Conservation (phyloP, 2,329 filamentous ascomycete species). For the Alternaria rosae region DNA sequence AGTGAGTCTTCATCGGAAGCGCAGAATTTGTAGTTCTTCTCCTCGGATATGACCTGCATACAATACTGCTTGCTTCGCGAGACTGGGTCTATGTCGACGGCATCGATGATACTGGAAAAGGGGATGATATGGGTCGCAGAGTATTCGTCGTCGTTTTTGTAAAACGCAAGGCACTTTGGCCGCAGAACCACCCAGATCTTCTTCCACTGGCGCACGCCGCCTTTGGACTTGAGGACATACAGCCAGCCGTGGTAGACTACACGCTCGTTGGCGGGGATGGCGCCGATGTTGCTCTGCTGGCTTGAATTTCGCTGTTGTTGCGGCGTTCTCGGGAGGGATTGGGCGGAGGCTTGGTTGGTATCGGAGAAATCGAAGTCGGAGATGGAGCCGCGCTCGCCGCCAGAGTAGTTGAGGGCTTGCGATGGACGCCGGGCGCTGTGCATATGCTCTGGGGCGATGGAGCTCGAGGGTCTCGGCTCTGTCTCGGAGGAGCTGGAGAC, state of each 20-base stretch:
- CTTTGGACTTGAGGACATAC: slow-evolving; percentile 80
- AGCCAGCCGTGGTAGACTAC: slow-evolving; percentile 96
- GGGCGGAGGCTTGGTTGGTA: slow-evolving; percentile 64
- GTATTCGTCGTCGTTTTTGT: slow-evolving; percentile 93
- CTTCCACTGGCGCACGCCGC: slow-evolving; percentile 92
- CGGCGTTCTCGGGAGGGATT: slow-evolving; percentile 44
- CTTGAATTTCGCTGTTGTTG: slow-evolving; percentile 62
- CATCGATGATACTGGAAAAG: slow-evolving; percentile 81
- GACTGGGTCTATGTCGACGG: slow-evolving; percentile 89
- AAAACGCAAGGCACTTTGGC: slow-evolving; percentile 82
- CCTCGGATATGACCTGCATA: slow-evolving; percentile 91
- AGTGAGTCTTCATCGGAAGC: slow-evolving; percentile 80
- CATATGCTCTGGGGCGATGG: slow-evolving; percentile 38
- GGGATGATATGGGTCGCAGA: slow-evolving; percentile 82
- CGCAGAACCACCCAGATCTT: slow-evolving; percentile 91
- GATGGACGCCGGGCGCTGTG: slow-evolving; percentile 63
- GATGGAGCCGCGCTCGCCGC: slow-evolving; percentile 74
- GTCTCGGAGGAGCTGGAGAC: slow-evolving; percentile 58
- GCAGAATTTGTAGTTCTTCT: slow-evolving; percentile 67
- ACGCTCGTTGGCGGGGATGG: slow-evolving; percentile 72
- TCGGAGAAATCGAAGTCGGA: slow-evolving; percentile 93
- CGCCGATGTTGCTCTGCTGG: slow-evolving; percentile 64
- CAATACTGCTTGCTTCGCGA: slow-evolving; percentile 86
- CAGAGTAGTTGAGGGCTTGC: slow-evolving; percentile 68
- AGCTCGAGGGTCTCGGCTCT: slow-evolving; percentile 44